Percentiles rank a stretch among this genome's conserved stretches.
Conservation (phyloP, 2,329 filamentous ascomycete genomes). For the Exophiala sp. region DNA sequence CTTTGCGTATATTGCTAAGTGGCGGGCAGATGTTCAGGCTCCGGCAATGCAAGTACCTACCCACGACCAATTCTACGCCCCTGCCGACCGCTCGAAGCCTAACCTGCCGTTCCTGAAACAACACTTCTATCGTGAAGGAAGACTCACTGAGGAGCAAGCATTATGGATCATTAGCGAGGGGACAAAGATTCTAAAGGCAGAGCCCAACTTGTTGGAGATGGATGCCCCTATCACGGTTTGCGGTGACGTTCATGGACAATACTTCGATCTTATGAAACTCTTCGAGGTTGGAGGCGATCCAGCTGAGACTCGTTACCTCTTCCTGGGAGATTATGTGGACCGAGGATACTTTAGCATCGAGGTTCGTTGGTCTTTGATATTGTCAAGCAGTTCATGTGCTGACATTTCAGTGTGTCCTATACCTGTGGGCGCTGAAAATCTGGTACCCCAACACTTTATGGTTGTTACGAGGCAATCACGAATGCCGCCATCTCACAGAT, state of each 20-base stretch:
- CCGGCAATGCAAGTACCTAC: slow-evolving; percentile 89
- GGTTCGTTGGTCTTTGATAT: slow-evolving; percentile 39
- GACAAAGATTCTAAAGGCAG: slow-evolving; percentile 78
- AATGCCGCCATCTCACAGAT: slow-evolving; percentile 97
- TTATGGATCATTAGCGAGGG: slow-evolving; percentile 90
- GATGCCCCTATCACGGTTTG: slow-evolving; percentile 98
- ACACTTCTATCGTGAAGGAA: slow-evolving; percentile 96
- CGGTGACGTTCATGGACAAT: slow-evolving; percentile 97
- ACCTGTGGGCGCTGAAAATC: slow-evolving; percentile 97
- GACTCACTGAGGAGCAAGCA: slow-evolving; percentile 94
- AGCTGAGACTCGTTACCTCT: slow-evolving; percentile 92
- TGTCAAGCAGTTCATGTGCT: slow-evolving; percentile 26
- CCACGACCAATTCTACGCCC: slow-evolving; percentile 90
- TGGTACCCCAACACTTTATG: slow-evolving; percentile 97
- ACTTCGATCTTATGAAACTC: slow-evolving; percentile 99
- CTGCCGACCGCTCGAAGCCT: slow-evolving; percentile 80
- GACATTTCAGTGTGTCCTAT: slow-evolving; percentile 72
- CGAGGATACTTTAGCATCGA: slow-evolving; percentile 99
- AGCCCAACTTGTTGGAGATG: slow-evolving; percentile 98
- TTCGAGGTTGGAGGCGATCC: slow-evolving; percentile 98
- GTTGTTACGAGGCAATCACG: slow-evolving; percentile 95
- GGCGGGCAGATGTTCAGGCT: slow-evolving; percentile 82
- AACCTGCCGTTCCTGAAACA: slow-evolving; percentile 94
- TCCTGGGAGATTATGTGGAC: slow-evolving; percentile 96
- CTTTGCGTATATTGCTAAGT: slow-evolving; percentile 3